Conservation (phyloP, 2,329 filamentous ascomycete genomes). For the Botrytis aclada region DNA sequence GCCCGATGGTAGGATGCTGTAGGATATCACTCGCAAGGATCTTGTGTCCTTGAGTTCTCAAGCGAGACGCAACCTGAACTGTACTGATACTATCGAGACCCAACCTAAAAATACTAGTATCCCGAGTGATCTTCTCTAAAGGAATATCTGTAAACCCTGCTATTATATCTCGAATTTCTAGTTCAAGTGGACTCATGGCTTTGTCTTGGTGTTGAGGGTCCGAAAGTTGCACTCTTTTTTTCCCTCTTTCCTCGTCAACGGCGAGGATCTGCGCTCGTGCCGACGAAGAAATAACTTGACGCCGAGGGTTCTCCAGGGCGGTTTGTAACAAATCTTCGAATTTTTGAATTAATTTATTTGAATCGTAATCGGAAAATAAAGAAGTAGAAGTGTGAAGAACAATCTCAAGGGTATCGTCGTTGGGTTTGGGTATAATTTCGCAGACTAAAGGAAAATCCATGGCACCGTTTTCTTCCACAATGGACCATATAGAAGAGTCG, state of each 20-base stretch:
- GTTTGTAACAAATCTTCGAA: slow-evolving; percentile 30
- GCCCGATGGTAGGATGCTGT: slow-evolving; percentile 51
- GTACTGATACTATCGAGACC: slow-evolving; percentile 90
- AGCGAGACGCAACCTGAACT: slow-evolving; percentile 66
- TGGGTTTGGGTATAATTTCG: slow-evolving; percentile 61
- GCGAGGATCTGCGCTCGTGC: slow-evolving; percentile 28
- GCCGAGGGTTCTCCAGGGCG: slow-evolving; percentile 33
- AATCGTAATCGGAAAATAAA: slow-evolving; percentile 32
- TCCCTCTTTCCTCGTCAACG: slow-evolving; percentile 18
- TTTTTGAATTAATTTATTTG: slow-evolving; percentile 23
- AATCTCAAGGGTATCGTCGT: slow-evolving; percentile 52
- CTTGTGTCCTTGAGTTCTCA: slow-evolving; percentile 57
- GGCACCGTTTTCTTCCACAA: slow-evolving; percentile 54
- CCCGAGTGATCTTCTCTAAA: slow-evolving; percentile 48
- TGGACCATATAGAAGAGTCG: slow-evolving; percentile 53
- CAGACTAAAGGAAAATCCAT: slow-evolving; percentile 80
- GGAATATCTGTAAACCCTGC: slow-evolving; percentile 54
- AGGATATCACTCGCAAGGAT: slow-evolving; percentile 73
- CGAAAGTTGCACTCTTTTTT: neutral
- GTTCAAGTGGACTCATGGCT: slow-evolving; percentile 37
- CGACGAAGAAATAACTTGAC: slow-evolving; percentile 29
- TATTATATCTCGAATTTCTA: slow-evolving; percentile 44
- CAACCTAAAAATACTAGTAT: slow-evolving; percentile 79
- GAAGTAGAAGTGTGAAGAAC: slow-evolving; percentile 61
- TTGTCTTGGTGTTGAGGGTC: slow-evolving; percentile 1